Conservation (phyloP, 2,329 filamentous ascomycete species). For the Calonectria ilicicola region DNA sequence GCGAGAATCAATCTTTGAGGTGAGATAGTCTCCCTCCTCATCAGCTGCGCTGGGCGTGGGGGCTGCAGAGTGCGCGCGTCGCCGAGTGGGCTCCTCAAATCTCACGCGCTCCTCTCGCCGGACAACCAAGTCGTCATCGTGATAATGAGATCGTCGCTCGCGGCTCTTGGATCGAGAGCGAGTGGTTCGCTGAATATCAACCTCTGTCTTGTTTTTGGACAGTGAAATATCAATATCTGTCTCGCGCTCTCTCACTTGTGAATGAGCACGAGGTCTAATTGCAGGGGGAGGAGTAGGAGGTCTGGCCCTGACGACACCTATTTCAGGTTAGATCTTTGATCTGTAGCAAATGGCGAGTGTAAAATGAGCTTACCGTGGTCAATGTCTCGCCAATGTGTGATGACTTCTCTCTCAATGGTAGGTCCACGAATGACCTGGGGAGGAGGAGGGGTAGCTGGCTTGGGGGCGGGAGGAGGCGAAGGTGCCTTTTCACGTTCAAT, state of each 20-base stretch:
- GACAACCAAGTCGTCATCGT: conserved; percentile 76
- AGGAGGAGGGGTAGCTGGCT: conserved; percentile 65
- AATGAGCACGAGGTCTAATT: conserved; percentile 55
- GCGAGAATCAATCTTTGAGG: conserved; percentile 66
- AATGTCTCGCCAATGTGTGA: conserved; percentile 88
- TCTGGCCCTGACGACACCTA: conserved; percentile 59
- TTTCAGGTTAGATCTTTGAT: conserved; percentile 17
- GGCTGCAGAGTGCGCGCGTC: conserved; percentile 65
- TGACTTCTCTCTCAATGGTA: conserved; percentile 87
- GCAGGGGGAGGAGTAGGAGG: conserved; percentile 63
- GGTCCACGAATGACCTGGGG: conserved; percentile 78
- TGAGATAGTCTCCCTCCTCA: conserved; percentile 75
- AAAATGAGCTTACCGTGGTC: conserved; percentile 76
- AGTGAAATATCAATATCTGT: conserved; percentile 73
- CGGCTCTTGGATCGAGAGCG: conserved; percentile 52
- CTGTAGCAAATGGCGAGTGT: not conserved
- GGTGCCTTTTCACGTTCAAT: conserved; percentile 56
- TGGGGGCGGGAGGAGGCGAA: conserved; percentile 53
- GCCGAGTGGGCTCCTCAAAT: conserved; percentile 58
- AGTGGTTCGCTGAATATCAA: conserved; percentile 63
- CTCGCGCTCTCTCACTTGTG: conserved; percentile 61
- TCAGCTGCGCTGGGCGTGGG: conserved; percentile 55
- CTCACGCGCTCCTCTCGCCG: conserved; percentile 66
- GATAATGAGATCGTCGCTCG: conserved; percentile 55
- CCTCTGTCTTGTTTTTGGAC: conserved; percentile 65